A percentile compares a stretch with the other conserved stretches of the same genome.
Conservation (phyloP, 495 filamentous ascomycete genomes). For the Penicillium egyptiacum region DNA sequence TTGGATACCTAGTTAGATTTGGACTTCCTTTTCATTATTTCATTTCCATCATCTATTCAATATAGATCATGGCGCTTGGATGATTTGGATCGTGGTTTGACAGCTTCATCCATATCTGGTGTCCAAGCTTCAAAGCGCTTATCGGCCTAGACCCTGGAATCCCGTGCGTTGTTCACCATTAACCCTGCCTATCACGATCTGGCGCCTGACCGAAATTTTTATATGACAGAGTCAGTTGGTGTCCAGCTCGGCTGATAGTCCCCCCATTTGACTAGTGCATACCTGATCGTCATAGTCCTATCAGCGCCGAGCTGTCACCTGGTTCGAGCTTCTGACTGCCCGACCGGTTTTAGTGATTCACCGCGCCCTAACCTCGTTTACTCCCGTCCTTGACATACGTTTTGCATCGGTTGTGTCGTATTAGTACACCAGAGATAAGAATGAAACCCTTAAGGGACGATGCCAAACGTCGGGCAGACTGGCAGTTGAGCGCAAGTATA, state of each 20-base stretch:
- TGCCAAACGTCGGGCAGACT: constrained; percentile 33
- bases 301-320: constrained; percentile 28
- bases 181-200: background rate
- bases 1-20: constrained; percentile 1
- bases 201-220: constrained; percentile 16
- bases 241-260: constrained; percentile 1
- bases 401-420: constrained; percentile 10
- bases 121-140: constrained; percentile 23
- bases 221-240: constrained; percentile 22
- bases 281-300: constrained; percentile 21
- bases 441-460: constrained; percentile 40
- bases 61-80: constrained; percentile 8
- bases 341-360: constrained; percentile 11
- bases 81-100: constrained; percentile 15
- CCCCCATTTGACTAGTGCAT: constrained; percentile 26
- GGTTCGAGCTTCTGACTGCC: constrained; percentile 18
- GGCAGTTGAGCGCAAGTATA: constrained; percentile 36
- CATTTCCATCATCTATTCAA: background rate
- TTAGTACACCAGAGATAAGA: constrained; percentile 8
- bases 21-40: background rate
- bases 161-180: constrained; percentile 11
- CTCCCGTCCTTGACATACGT: constrained; percentile 9
- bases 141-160: constrained; percentile 16
- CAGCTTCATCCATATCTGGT: constrained; percentile 20
- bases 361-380: constrained; percentile 7